Evolutionary conservation across 2,329 filamentous ascomycete species (phyloP).

Genomic region (Colletotrichum tofieldiae): DNA sequence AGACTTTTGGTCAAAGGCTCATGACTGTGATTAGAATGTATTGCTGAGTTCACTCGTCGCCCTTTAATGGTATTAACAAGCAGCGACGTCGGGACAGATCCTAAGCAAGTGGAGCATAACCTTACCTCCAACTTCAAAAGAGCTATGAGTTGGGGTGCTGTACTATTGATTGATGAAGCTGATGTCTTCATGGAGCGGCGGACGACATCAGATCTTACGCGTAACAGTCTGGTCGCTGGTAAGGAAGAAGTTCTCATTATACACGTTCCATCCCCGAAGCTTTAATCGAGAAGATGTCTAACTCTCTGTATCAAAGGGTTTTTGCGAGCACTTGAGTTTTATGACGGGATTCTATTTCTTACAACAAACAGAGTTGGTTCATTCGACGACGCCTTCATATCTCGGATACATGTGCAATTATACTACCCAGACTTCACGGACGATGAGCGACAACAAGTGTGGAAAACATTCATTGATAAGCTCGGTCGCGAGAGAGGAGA

Average conservation of each 20-base stretch:
- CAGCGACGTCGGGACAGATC: conserved; percentile 47
- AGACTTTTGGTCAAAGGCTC: background rate
- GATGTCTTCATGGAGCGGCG: conserved; percentile 46
- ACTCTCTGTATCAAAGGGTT: conserved; percentile 45
- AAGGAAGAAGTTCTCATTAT: conserved; percentile 13
- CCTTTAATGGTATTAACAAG: conserved; percentile 52
- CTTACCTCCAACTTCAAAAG: conserved; percentile 42
- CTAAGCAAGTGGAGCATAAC: conserved; percentile 39
- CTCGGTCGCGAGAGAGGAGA: conserved; percentile 46
- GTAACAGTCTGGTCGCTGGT: conserved; percentile 40
- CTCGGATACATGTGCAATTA: conserved; percentile 50
- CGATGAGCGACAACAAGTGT: conserved; percentile 47
- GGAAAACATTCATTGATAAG: conserved; percentile 50
- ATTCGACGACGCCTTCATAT: conserved; percentile 53
- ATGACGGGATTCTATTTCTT: conserved; percentile 52
- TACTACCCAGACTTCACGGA: conserved; percentile 50
- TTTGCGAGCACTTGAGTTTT: conserved; percentile 50
- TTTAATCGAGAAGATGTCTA: background rate
- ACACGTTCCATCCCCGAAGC: background rate
- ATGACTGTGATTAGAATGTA: conserved; percentile 50
- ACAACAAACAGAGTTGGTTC: conserved; percentile 49
- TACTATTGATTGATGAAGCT: conserved; percentile 51
- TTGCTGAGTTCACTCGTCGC: conserved; percentile 50
- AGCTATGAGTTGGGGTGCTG: conserved; percentile 48
- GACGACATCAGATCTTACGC: conserved; percentile 41